Percentiles rank a stretch among this genome's conserved stretches.
Conservation (phyloP, 176 grass and related monocot species). For the Typha latifolia region DNA sequence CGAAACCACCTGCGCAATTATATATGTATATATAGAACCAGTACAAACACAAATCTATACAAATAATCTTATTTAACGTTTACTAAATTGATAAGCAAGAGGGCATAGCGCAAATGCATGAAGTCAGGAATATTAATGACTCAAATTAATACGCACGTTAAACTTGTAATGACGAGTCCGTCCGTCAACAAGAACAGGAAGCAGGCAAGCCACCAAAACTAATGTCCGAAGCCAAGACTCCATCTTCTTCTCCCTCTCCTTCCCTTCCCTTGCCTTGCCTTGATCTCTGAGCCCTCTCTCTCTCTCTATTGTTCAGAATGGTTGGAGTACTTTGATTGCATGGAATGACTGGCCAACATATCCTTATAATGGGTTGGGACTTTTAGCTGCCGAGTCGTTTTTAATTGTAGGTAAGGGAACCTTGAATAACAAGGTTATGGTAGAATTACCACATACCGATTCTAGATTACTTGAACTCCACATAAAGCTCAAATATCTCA, state of each 20-base stretch:
- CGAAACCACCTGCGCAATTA: slow-evolving; percentile 34
- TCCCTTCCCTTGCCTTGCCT: not conserved
- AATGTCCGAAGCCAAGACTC: not conserved
- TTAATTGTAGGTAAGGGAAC: slow-evolving; percentile 55
- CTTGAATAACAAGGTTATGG: slow-evolving; percentile 50
- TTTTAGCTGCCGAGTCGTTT: slow-evolving; percentile 72
- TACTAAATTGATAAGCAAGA: too few relatives aligned
- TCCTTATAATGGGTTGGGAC: slow-evolving; percentile 29
- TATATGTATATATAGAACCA: not conserved
- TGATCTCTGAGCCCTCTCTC: not conserved
- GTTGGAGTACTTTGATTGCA: not conserved
- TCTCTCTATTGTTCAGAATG: not conserved
- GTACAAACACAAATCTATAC: too few relatives aligned
- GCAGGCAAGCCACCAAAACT: slow-evolving; percentile 25
- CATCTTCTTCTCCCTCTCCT: slow-evolving; percentile 4
- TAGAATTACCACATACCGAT: slow-evolving; percentile 25
- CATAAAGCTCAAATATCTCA: slow-evolving; percentile 25
- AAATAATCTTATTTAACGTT: not conserved
- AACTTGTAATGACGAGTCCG: slow-evolving; percentile 60
- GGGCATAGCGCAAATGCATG: not conserved
- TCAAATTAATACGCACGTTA: slow-evolving; percentile 40
- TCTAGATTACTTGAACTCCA: slow-evolving; percentile 36
- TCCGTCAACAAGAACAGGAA: slow-evolving; percentile 26
- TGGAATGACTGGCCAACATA: slow-evolving; percentile 21
- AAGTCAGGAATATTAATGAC: not conserved